Conservation (phyloP, 345 rosid species). For the Pugionium dolabratum region DNA sequence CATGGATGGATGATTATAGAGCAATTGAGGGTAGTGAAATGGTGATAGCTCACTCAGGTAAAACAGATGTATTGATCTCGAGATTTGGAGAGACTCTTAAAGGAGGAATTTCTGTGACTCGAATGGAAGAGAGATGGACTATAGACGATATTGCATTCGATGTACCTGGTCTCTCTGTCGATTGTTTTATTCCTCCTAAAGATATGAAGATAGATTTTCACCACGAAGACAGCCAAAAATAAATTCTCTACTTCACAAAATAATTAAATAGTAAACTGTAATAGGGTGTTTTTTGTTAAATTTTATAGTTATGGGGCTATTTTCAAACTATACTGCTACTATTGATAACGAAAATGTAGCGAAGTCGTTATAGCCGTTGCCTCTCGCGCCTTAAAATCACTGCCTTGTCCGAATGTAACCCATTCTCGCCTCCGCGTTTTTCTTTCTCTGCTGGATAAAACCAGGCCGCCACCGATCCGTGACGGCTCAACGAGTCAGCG, state of each 20-base stretch:
- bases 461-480: constrained; percentile 65
- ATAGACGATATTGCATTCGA: constrained; percentile 88
- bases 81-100: constrained; percentile 80
- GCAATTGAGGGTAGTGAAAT: constrained; percentile 62
- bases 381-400: constrained; percentile 40
- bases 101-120: constrained; percentile 67
- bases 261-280: neutral
- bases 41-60: constrained; percentile 88
- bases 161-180: constrained; percentile 72
- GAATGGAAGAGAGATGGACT: constrained; percentile 85
- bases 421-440: neutral
- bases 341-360: constrained; percentile 12
- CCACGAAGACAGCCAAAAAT: constrained; percentile 31
- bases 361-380: constrained; percentile 48
- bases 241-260: neutral
- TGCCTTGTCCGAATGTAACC: neutral
- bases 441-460: constrained; percentile 37
- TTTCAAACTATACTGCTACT: neutral
- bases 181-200: constrained; percentile 86
- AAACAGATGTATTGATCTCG: constrained; percentile 66
- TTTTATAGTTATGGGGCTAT: constrained; percentile 9
- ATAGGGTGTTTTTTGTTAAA: neutral
- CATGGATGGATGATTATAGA: constrained; percentile 70
- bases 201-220: constrained; percentile 55
- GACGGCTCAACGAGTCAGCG: constrained; percentile 70